Percentiles rank a stretch among this genome's conserved stretches.
phyloP scores from a whole-genome alignment of 2,329 filamentous ascomycete genomes.

The Beauveria caledonica region DNA sequence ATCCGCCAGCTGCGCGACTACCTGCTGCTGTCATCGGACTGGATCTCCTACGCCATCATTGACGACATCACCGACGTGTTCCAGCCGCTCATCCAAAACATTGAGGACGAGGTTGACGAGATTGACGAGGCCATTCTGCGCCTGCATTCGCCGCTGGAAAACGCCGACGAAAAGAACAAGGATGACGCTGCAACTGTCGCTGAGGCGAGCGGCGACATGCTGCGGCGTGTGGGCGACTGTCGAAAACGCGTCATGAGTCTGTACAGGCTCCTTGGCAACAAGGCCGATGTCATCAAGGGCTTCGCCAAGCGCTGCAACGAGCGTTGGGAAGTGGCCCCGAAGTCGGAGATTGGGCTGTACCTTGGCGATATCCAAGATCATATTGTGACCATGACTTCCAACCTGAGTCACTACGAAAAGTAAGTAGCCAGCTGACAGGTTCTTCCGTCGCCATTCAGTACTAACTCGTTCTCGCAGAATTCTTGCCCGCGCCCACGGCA shows the following conservation, averaged over 20 bases:
- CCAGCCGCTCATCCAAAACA: constrained; percentile 80
- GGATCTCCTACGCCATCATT: constrained; percentile 97
- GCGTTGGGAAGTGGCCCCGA: constrained; percentile 91
- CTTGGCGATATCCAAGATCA: constrained; percentile 98
- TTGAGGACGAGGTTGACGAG: constrained; percentile 93
- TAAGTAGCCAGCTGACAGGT: constrained; percentile 34
- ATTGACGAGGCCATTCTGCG: constrained; percentile 88
- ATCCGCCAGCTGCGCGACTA: constrained; percentile 94
- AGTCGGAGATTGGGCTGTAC: constrained; percentile 95
- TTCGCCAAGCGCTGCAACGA: constrained; percentile 98
- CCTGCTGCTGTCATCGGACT: constrained; percentile 84
- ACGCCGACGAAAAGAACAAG: constrained; percentile 38
- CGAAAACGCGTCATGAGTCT: constrained; percentile 96
- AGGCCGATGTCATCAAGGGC: constrained; percentile 97
- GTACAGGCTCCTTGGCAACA: constrained; percentile 88
- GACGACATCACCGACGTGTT: constrained; percentile 98
- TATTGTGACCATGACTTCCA: constrained; percentile 97
- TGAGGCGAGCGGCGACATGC: constrained; percentile 66
- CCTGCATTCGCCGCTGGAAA: constrained; percentile 56
- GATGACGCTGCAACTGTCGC: constrained; percentile 35
- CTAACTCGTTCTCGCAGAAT: constrained; percentile 48
- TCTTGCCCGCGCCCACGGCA: constrained; percentile 81
- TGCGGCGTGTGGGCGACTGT: constrained; percentile 85
- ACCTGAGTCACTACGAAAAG: constrained; percentile 94
- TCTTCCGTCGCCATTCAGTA: not conserved